Conservation (phyloP, 768 basidiomycete species). For the Cystofilobasidium capitatum region DNA sequence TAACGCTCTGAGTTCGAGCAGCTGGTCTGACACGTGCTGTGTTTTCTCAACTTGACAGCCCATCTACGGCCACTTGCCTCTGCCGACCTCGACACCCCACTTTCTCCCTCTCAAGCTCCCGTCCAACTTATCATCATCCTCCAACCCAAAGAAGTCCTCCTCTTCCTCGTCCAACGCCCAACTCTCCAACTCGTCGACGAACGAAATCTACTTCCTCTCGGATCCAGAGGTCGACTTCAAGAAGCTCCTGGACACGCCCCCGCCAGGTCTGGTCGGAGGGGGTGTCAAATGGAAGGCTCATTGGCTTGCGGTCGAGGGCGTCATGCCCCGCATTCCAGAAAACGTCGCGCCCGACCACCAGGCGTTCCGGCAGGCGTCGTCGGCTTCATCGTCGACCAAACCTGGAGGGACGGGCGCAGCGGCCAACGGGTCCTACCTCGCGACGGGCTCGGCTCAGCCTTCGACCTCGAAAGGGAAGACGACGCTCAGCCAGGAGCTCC, state of each 20-base stretch:
- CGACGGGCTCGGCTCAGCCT: neutral
- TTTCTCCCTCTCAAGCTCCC: constrained; percentile 13
- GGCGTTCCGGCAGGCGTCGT: neutral
- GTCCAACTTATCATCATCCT: constrained; percentile 40
- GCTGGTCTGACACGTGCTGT: neutral
- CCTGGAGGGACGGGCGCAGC: neutral
- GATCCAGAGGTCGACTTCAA: constrained; percentile 98
- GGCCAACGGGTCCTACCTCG: neutral
- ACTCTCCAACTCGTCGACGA: constrained; percentile 15
- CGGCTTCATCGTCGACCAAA: neutral
- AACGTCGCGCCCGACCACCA: constrained; percentile 44
- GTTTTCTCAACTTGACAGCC: constrained; percentile 43
- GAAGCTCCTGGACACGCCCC: constrained; percentile 58
- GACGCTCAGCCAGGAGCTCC: constrained; percentile 83
- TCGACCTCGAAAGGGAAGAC: constrained; percentile 47
- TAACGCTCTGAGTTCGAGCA: neutral
- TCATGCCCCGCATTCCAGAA: constrained; percentile 91
- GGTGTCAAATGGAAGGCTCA: constrained; percentile 53
- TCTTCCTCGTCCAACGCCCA: neutral
- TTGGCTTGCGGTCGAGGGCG: constrained; percentile 96
- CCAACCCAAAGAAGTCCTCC: neutral
- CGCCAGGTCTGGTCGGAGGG: constrained; percentile 30
- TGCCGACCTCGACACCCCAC: constrained; percentile 40
- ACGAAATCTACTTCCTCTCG: constrained; percentile 69
- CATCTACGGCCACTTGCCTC: constrained; percentile 72